Evolutionary conservation across 2,329 filamentous ascomycete species (phyloP).

Genomic region (Fusarium lateritium): DNA sequence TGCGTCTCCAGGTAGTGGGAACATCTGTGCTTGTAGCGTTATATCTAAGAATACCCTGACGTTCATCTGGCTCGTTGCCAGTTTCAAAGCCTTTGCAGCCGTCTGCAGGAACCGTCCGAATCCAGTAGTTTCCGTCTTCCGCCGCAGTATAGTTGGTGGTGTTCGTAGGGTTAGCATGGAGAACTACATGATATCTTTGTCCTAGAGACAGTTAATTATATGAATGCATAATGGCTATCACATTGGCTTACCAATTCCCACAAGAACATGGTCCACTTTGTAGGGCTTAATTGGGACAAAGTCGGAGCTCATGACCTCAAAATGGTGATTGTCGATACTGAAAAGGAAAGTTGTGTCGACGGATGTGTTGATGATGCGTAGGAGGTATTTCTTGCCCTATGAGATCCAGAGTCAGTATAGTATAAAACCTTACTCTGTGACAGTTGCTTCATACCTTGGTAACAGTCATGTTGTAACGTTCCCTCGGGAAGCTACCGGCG

Average conservation of each 20-base stretch:
- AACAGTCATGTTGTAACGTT: too few species aligned
- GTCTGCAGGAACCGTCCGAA: too few species aligned
- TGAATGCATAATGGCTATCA: not conserved
- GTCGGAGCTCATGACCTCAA: conserved; percentile 10
- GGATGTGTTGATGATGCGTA: conserved; percentile 5
- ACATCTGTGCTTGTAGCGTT: not conserved
- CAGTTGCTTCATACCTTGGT: too few species aligned
- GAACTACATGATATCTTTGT: too few species aligned
- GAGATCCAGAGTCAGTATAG: not conserved
- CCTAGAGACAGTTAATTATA: too few species aligned
- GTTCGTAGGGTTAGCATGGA: too few species aligned
- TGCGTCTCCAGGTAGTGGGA: not conserved
- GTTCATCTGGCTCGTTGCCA: too few species aligned
- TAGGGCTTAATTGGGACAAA: conserved; percentile 14
- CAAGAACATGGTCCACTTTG: not conserved
- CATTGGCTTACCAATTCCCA: not conserved
- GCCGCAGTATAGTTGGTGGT: too few species aligned
- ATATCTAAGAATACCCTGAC: not conserved
- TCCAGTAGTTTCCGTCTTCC: too few species aligned
- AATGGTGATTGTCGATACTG: conserved; percentile 6
- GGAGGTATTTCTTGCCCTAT: conserved; percentile 3
- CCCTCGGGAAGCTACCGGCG: not conserved
- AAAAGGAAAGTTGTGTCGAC: not conserved
- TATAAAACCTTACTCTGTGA: too few species aligned
- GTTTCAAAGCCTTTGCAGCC: too few species aligned